phyloP scores from a whole-genome alignment of 2,329 filamentous ascomycete species.

The Stagonosporopsis cucurbitacearum region DNA sequence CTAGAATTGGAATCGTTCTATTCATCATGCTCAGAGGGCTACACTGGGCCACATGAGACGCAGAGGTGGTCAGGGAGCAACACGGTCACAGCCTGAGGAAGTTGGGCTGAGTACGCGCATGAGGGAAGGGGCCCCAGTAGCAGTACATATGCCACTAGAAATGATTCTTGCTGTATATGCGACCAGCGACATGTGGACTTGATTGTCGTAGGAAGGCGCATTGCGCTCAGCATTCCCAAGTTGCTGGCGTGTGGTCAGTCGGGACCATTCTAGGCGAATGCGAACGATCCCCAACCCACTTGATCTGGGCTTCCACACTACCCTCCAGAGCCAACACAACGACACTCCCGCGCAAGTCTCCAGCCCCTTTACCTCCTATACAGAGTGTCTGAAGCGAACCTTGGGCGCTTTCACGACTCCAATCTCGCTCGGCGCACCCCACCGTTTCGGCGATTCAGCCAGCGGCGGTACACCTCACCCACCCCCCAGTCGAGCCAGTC shows the following conservation, averaged over 20 bases:
- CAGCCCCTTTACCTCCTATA: slow-evolving; percentile 25
- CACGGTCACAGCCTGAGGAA: slow-evolving; percentile 14
- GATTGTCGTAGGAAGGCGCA: slow-evolving; percentile 27
- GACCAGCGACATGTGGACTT: slow-evolving; percentile 26
- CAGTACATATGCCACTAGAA: slow-evolving; percentile 14
- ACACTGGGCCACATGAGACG: slow-evolving; percentile 1
- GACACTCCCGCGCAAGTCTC: slow-evolving; percentile 33
- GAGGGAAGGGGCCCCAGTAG: slow-evolving; percentile 4
- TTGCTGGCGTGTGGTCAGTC: slow-evolving; percentile 34
- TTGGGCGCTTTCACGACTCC: slow-evolving; percentile 21
- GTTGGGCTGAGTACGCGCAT: slow-evolving; percentile 26
- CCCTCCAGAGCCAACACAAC: slow-evolving; percentile 31
- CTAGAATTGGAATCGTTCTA: neutral
- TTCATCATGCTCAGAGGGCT: neutral
- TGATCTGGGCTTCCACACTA: slow-evolving; percentile 31
- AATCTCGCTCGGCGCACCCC: slow-evolving; percentile 30
- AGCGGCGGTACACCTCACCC: slow-evolving; percentile 47
- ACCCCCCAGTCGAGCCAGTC: slow-evolving; percentile 35
- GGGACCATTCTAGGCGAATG: slow-evolving; percentile 33
- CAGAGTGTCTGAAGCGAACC: slow-evolving; percentile 18
- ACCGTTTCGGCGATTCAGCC: slow-evolving; percentile 41
- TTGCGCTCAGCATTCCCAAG: slow-evolving; percentile 34
- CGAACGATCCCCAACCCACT: slow-evolving; percentile 21
- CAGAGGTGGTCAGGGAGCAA: neutral
- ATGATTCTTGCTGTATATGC: slow-evolving; percentile 24